Conservation (phyloP, 2,329 filamentous ascomycete species). For the Blumeriella jaapii region DNA sequence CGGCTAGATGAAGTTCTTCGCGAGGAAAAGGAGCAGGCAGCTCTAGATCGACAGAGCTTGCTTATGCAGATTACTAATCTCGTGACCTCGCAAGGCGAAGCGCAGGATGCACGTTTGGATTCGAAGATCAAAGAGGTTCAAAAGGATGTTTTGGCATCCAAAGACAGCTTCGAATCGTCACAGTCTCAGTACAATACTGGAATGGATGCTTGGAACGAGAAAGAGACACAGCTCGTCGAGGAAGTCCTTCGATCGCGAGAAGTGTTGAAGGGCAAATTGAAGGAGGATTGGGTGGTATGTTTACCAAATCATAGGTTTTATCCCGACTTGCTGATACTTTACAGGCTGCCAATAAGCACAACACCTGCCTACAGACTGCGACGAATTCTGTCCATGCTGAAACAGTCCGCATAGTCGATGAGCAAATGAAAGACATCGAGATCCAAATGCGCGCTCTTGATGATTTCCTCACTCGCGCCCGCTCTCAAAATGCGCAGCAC, state of each 20-base stretch:
- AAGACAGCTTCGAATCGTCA: constrained; percentile 51
- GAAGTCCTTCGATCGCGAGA: constrained; percentile 65
- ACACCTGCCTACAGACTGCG: constrained; percentile 69
- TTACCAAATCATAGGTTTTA: too few relatives aligned
- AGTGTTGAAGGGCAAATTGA: constrained; percentile 66
- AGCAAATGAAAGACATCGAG: constrained; percentile 77
- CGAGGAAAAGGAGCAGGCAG: constrained; percentile 63
- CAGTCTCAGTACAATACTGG: constrained; percentile 54
- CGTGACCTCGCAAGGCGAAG: constrained; percentile 60
- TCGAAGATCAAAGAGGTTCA: constrained; percentile 51
- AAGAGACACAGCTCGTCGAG: constrained; percentile 57
- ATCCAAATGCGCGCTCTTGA: constrained; percentile 84
- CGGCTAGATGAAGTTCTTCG: constrained; percentile 59
- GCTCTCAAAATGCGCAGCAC: constrained; percentile 67
- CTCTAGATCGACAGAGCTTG: constrained; percentile 61
- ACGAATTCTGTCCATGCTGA: constrained; percentile 83
- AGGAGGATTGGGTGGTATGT: constrained; percentile 75
- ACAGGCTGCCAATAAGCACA: constrained; percentile 63
- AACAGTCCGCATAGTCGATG: constrained; percentile 79
- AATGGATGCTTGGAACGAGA: constrained; percentile 64
- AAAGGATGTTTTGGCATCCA: constrained; percentile 52
- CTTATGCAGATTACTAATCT: constrained; percentile 68
- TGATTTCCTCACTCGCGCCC: constrained; percentile 76
- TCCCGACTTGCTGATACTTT: too few relatives aligned
- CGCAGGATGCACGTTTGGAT: constrained; percentile 60